Conservation (phyloP, 108 stramenopile genomes). For the Pseudonitzschia delicatissima region DNA sequence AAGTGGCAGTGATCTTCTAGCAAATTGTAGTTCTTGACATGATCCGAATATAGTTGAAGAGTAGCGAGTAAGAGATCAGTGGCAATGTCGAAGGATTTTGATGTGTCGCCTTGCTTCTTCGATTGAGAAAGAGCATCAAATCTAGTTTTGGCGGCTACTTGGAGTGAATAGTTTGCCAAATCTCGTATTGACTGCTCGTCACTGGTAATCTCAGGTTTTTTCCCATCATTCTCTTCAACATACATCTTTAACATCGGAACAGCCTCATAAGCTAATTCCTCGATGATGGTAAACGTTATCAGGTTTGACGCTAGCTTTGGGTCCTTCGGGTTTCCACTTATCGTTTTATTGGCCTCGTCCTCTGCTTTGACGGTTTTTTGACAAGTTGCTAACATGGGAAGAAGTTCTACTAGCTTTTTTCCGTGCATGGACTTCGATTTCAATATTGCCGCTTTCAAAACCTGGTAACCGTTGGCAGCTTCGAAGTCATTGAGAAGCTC, state of each 20-base stretch:
- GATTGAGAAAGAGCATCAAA: slow-evolving; percentile 8
- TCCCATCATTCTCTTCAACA: slow-evolving; percentile 41
- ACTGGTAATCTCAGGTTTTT: slow-evolving; percentile 37
- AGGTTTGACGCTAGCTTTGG: slow-evolving; percentile 59
- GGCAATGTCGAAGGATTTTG: slow-evolving; percentile 26
- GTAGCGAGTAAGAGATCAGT: slow-evolving; percentile 76
- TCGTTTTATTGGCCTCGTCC: slow-evolving; percentile 27
- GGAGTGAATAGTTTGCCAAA: slow-evolving; percentile 52
- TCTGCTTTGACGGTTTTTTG: slow-evolving; percentile 11
- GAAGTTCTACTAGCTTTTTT: slow-evolving; percentile 74
- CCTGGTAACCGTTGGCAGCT: slow-evolving; percentile 84
- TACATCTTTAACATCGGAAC: slow-evolving; percentile 63
- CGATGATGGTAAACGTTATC: slow-evolving; percentile 65
- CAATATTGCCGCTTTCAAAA: slow-evolving; percentile 71
- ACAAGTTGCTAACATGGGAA: slow-evolving; percentile 66
- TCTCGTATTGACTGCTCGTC: slow-evolving; percentile 25
- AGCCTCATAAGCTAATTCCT: slow-evolving; percentile 69
- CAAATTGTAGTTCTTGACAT: slow-evolving; percentile 82
- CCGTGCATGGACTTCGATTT: slow-evolving; percentile 64
- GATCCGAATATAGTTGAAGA: slow-evolving; percentile 89
- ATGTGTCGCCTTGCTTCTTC: slow-evolving; percentile 11
- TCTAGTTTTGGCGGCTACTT: slow-evolving; percentile 44
- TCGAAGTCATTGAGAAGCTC: slow-evolving; percentile 89
- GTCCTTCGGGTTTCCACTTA: slow-evolving; percentile 18
- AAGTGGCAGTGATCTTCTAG: slow-evolving; percentile 80